Evolutionary conservation across 768 basidiomycete genomes (phyloP).

Genomic region (Termitomyces sp.): DNA sequence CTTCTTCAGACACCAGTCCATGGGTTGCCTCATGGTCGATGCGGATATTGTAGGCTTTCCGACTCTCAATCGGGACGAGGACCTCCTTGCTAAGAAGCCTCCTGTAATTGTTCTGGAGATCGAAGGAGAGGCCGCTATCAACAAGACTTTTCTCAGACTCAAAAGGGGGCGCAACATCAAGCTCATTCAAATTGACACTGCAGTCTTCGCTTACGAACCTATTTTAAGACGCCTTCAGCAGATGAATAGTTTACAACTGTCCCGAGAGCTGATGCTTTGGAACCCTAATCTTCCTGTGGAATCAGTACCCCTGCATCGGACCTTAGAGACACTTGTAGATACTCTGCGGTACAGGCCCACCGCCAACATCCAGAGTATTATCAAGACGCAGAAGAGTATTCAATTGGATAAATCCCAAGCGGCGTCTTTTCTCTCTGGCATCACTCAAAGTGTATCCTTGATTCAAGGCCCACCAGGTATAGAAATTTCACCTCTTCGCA

Average conservation of each 20-base stretch:
- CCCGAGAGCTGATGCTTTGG: not conserved
- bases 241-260: not conserved
- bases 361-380: not conserved
- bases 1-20: not conserved
- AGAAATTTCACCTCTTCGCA: not conserved
- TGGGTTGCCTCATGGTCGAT: not conserved
- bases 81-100: not conserved
- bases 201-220: not conserved
- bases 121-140: not conserved
- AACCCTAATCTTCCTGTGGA: not conserved
- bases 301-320: not conserved
- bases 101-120: not conserved
- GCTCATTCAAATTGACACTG: not conserved
- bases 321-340: not conserved
- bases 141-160: not conserved
- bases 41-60: not conserved
- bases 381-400: not conserved
- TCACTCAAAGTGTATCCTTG: not conserved
- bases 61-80: not conserved
- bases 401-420: not conserved
- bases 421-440: not conserved
- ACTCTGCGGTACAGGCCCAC: not conserved
- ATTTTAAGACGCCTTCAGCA: not conserved
- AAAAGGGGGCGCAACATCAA: not conserved
- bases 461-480: slow-evolving; percentile 1